Evolutionary conservation across 805 yeast species (phyloP).

Genomic region (Kodamaea hsintzibuensis): DNA sequence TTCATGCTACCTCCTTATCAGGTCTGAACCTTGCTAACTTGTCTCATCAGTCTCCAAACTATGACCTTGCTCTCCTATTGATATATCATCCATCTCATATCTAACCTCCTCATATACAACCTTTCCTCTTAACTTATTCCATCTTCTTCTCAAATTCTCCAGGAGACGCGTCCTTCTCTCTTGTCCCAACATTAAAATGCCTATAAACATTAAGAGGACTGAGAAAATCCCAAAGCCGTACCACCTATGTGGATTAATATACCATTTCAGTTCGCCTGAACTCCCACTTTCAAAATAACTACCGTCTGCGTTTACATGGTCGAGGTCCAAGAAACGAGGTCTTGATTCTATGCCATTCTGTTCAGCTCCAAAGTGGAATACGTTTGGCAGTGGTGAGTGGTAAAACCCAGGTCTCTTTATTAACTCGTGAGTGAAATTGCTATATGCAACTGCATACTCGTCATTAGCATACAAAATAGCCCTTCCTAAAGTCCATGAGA

Average conservation of each 20-base stretch:
- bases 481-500: constrained; percentile 59
- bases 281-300: constrained; percentile 5
- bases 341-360: constrained; percentile 38
- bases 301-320: neutral
- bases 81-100: constrained; percentile 9
- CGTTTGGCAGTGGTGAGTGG: constrained; percentile 48
- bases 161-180: constrained; percentile 2
- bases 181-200: constrained; percentile 35
- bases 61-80: neutral
- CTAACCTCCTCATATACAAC: constrained; percentile 5
- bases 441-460: constrained; percentile 48
- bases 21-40: no score
- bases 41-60: neutral
- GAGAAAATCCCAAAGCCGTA: constrained; percentile 37
- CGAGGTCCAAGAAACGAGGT: constrained; percentile 38
- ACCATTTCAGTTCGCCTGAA: constrained; percentile 33
- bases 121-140: neutral
- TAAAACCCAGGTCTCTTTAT: constrained; percentile 46
- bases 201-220: constrained; percentile 23
- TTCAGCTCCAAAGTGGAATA: constrained; percentile 58
- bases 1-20: no score
- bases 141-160: neutral
- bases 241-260: constrained; percentile 45
- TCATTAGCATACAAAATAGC: constrained; percentile 63
- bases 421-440: constrained; percentile 26